A percentile compares a stretch with the other conserved stretches of the same genome.
Evolutionary conservation across 1,284 basidiomycete species (phyloP).

Genomic region (Naganishia albida): DNA sequence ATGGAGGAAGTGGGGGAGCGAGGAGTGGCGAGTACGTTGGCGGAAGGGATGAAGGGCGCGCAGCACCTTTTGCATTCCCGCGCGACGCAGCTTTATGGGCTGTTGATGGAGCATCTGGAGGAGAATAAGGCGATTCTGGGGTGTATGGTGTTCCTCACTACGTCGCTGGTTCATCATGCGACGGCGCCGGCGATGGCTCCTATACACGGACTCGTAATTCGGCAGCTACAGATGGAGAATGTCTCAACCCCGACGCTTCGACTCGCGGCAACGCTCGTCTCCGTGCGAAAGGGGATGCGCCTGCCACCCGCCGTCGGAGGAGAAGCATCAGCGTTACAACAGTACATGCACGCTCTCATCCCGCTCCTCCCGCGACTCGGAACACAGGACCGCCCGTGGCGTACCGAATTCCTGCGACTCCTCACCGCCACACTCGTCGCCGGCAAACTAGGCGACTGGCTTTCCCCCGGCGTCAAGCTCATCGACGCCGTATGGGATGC

Average conservation of each 20-base stretch:
- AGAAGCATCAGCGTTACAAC: slow-evolving; percentile 8
- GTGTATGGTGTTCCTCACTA: slow-evolving; percentile 32
- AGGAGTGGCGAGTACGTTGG: slow-evolving; percentile 29
- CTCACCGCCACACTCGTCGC: slow-evolving; percentile 46
- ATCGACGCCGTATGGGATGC: slow-evolving; percentile 49
- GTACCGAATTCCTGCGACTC: slow-evolving; percentile 38
- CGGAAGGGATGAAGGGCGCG: slow-evolving; percentile 32
- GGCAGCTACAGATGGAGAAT: neutral
- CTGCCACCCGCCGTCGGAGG: slow-evolving; percentile 12
- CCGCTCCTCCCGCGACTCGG: slow-evolving; percentile 45
- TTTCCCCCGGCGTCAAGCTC: slow-evolving; percentile 51
- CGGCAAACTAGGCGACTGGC: slow-evolving; percentile 53
- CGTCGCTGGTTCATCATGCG: slow-evolving; percentile 32
- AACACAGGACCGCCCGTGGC: neutral
- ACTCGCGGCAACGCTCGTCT: slow-evolving; percentile 29
- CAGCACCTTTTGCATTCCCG: slow-evolving; percentile 72
- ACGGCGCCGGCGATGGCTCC: slow-evolving; percentile 27
- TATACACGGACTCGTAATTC: slow-evolving; percentile 30
- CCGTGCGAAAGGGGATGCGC: slow-evolving; percentile 34
- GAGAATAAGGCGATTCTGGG: neutral
- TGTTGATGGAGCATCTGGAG: slow-evolving; percentile 51
- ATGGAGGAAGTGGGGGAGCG: slow-evolving; percentile 40
- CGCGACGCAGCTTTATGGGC: slow-evolving; percentile 64
- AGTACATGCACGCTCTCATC: slow-evolving; percentile 30
- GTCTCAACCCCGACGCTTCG: slow-evolving; percentile 25